Conservation (phyloP, 495 filamentous ascomycete species). For the Penicillium salamii region DNA sequence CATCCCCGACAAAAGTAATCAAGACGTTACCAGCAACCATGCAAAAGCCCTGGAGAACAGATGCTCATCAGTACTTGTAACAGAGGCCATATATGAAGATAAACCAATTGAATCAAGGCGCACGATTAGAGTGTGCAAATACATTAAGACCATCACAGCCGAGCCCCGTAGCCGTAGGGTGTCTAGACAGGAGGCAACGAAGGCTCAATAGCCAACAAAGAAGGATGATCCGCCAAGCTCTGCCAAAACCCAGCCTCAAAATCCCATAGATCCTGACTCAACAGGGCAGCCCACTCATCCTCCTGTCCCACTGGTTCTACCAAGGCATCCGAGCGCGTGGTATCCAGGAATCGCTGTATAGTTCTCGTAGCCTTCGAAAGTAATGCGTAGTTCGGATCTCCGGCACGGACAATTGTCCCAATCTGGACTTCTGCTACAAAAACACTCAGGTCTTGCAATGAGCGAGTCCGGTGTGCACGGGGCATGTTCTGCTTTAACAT, state of each 20-base stretch:
- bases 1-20: too few relatives aligned
- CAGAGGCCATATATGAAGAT: too few relatives aligned
- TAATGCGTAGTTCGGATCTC: conserved; percentile 36
- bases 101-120: too few relatives aligned
- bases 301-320: conserved; percentile 10
- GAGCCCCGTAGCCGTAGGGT: too few relatives aligned
- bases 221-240: conserved; percentile 33
- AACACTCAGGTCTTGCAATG: conserved; percentile 34
- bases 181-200: conserved; percentile 17
- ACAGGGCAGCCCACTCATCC: conserved; percentile 28
- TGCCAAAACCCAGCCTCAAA: conserved; percentile 34
- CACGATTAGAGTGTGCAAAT: too few relatives aligned
- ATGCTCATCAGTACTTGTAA: too few relatives aligned
- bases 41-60: too few relatives aligned
- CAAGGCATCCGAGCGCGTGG: conserved; percentile 21
- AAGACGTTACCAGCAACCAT: too few relatives aligned
- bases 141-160: too few relatives aligned
- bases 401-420: conserved; percentile 30
- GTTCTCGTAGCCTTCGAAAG: conserved; percentile 30
- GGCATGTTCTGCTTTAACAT: conserved; percentile 26
- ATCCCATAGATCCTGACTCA: conserved; percentile 33
- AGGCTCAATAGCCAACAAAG: conserved; percentile 23
- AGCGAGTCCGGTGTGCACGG: conserved; percentile 20
- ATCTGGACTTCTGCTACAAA: conserved; percentile 39
- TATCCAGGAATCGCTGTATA: conserved; percentile 32